A percentile compares a stretch with the other conserved stretches of the same genome.
Conservation (phyloP, 2,329 filamentous ascomycete genomes). For the Massarina eburnea region DNA sequence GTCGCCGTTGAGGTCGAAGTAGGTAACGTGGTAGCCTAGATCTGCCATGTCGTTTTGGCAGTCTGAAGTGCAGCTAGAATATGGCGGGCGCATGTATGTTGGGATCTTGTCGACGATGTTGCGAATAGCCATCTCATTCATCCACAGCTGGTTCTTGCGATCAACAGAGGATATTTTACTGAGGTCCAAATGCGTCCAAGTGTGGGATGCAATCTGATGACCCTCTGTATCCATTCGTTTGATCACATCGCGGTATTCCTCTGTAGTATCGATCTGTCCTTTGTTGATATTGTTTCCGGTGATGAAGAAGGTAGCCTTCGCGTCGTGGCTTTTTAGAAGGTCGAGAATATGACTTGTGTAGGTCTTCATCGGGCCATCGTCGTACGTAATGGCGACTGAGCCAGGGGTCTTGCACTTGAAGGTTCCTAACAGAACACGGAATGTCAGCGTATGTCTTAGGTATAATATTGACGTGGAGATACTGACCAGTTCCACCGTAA, state of each 20-base stretch:
- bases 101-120: constrained; percentile 60
- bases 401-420: constrained; percentile 56
- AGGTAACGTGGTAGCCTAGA: constrained; percentile 62
- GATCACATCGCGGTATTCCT: constrained; percentile 52
- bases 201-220: constrained; percentile 64
- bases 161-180: constrained; percentile 45
- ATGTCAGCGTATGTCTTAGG: background rate
- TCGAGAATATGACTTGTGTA: constrained; percentile 65
- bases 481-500: constrained; percentile 55
- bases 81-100: constrained; percentile 57
- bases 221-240: constrained; percentile 58
- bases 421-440: constrained; percentile 37
- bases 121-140: constrained; percentile 58
- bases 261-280: constrained; percentile 56
- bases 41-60: constrained; percentile 45
- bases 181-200: constrained; percentile 56
- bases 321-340: constrained; percentile 60
- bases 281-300: constrained; percentile 60
- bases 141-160: constrained; percentile 53
- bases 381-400: constrained; percentile 69
- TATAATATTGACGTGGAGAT: too few relatives aligned
- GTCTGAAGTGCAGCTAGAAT: constrained; percentile 48
- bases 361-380: constrained; percentile 64
- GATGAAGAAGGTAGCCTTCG: constrained; percentile 69
- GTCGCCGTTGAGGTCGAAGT: constrained; percentile 62